These are phyloP conservation scores for Tephrocybe sp. DNA, from an alignment of 768 basidiomycete species.

Conservation along the genomic window DNA sequence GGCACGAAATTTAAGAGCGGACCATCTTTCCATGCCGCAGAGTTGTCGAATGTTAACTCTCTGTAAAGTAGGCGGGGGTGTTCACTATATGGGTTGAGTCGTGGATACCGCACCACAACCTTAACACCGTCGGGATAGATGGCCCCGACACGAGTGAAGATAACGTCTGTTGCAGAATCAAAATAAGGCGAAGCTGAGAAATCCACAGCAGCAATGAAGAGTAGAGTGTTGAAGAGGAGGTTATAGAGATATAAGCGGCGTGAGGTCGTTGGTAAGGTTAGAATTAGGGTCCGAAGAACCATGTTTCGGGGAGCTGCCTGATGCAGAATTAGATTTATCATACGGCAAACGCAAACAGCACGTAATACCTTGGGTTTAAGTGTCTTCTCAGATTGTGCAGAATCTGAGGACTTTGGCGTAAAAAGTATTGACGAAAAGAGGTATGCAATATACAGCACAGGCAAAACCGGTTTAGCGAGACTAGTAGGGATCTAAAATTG, in stretches of 20 bases:
- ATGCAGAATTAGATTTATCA: slow-evolving; percentile 4
- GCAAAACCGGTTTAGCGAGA: slow-evolving; percentile 31
- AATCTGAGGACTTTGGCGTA: not conserved
- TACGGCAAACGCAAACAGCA: not conserved
- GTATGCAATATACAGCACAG: slow-evolving; percentile 28
- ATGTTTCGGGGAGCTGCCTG: slow-evolving; percentile 6
- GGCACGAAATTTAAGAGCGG: slow-evolving; percentile 44
- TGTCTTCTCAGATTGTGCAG: slow-evolving; percentile 8
- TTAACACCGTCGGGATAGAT: slow-evolving; percentile 65
- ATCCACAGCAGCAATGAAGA: slow-evolving; percentile 42
- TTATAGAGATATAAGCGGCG: slow-evolving; percentile 27
- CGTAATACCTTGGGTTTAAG: not conserved
- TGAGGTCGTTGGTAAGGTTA: slow-evolving; percentile 37
- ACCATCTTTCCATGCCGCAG: slow-evolving; percentile 53
- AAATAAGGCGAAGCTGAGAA: slow-evolving; percentile 55
- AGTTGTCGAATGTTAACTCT: slow-evolving; percentile 26
- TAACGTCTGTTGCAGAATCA: slow-evolving; percentile 52
- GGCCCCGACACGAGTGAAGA: slow-evolving; percentile 71
- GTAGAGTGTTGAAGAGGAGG: slow-evolving; percentile 31
- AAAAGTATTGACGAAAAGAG: slow-evolving; percentile 23
- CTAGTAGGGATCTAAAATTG: slow-evolving; percentile 38
- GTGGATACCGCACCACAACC: slow-evolving; percentile 62
- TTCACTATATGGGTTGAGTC: slow-evolving; percentile 27
- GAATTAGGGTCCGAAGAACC: slow-evolving; percentile 16
- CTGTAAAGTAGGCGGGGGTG: slow-evolving; percentile 48